phyloP scores from a whole-genome alignment of 805 yeast species.

The Cyberlindnera subsufficiens region DNA sequence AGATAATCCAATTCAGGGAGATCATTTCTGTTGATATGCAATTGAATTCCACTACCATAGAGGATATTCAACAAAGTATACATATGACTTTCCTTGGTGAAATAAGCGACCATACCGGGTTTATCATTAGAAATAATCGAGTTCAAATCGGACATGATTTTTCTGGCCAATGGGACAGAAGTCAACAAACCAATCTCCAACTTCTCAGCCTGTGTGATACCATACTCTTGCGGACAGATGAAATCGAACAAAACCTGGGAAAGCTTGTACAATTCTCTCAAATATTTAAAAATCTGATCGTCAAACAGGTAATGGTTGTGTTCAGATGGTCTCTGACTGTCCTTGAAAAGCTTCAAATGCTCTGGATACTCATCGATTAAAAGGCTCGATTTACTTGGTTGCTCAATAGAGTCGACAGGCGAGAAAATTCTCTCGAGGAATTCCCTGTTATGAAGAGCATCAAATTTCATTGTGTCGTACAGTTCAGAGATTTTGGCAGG shows the following conservation, averaged over 20 bases:
- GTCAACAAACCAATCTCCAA: conserved; percentile 93
- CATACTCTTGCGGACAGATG: conserved; percentile 98
- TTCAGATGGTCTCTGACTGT: conserved; percentile 7
- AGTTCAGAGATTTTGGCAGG: conserved; percentile 95
- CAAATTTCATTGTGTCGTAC: conserved; percentile 97
- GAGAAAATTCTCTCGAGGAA: conserved; percentile 80
- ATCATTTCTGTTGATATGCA: conserved; percentile 91
- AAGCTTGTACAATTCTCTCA: conserved; percentile 82
- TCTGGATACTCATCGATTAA: conserved; percentile 25
- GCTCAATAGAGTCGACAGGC: conserved; percentile 44
- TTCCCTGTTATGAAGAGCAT: conserved; percentile 90
- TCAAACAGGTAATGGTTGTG: conserved; percentile 55
- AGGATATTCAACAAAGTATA: conserved; percentile 87
- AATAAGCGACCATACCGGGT: conserved; percentile 84
- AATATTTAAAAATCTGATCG: conserved; percentile 68
- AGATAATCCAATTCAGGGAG: conserved; percentile 93
- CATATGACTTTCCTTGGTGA: conserved; percentile 96
- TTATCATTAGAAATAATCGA: conserved; percentile 70
- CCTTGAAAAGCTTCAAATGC: conserved; percentile 22
- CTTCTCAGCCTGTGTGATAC: conserved; percentile 92
- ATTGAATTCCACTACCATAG: conserved; percentile 90
- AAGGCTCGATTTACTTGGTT: conserved; percentile 22
- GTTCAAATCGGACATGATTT: conserved; percentile 74
- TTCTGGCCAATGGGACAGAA: conserved; percentile 87
- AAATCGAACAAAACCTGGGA: conserved; percentile 94